These are phyloP conservation scores for Poa pratensis DNA, from an alignment of 176 grass and related monocot species.

Conservation along the genomic window DNA sequence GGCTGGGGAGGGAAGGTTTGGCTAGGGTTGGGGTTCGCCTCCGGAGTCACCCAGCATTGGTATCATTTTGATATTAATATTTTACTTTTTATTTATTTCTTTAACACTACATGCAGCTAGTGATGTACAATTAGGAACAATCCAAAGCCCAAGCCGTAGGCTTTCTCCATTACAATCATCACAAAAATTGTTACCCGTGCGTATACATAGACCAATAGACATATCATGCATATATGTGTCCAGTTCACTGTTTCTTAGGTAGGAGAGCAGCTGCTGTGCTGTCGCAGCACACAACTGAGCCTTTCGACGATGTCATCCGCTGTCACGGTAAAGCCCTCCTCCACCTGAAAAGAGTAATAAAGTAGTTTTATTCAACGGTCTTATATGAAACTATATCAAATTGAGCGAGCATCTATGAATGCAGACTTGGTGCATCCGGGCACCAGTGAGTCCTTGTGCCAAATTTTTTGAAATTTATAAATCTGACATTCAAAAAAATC, in stretches of 20 bases:
- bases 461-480: too few relatives aligned
- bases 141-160: background rate
- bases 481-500: too few relatives aligned
- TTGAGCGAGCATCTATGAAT: too few relatives aligned
- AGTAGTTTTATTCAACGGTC: background rate
- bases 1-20: too few relatives aligned
- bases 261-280: background rate
- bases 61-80: too few relatives aligned
- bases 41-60: too few relatives aligned
- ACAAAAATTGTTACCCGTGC: background rate
- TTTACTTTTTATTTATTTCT: background rate
- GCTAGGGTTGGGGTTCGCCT: too few relatives aligned
- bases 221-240: background rate
- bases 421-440: too few relatives aligned
- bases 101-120: background rate
- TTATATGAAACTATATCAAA: background rate
- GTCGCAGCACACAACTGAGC: constrained; percentile 19
- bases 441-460: too few relatives aligned
- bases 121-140: background rate
- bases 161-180: background rate
- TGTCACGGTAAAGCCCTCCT: constrained; percentile 26
- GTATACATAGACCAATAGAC: background rate
- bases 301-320: constrained; percentile 49
- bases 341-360: constrained; percentile 31
- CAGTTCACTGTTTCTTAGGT: background rate